phyloP scores from a whole-genome alignment of 768 basidiomycete species.

The Amanita subjunquillea region DNA sequence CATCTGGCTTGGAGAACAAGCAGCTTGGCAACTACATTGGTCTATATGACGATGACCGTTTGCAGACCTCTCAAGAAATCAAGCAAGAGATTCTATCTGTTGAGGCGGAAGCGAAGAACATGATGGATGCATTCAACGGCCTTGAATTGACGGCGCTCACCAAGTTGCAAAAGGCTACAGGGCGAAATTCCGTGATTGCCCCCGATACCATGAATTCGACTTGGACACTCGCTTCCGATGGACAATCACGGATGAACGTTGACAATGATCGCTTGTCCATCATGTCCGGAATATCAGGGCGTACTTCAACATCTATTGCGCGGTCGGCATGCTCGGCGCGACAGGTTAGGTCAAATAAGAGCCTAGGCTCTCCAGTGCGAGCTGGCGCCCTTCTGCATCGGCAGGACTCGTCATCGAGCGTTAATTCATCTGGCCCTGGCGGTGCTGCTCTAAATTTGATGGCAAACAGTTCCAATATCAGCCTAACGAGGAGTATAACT shows the following conservation, averaged over 20 bases:
- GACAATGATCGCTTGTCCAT: conserved; percentile 45
- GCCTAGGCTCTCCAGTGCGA: conserved; percentile 16
- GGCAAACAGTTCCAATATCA: conserved; percentile 31
- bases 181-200: conserved; percentile 5
- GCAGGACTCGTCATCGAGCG: conserved; percentile 53
- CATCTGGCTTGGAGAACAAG: conserved; percentile 26
- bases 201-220: conserved; percentile 17
- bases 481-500: conserved; percentile 38
- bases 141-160: conserved; percentile 64
- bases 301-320: conserved; percentile 36
- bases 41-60: conserved; percentile 43
- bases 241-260: conserved; percentile 24
- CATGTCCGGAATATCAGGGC: conserved; percentile 40
- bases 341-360: conserved; percentile 23
- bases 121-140: conserved; percentile 75
- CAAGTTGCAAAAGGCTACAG: conserved; percentile 21
- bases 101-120: conserved; percentile 58
- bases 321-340: conserved; percentile 33
- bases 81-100: conserved; percentile 56
- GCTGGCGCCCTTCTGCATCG: conserved; percentile 28
- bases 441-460: conserved; percentile 21
- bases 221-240: conserved; percentile 26
- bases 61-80: conserved; percentile 53
- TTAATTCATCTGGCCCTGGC: conserved; percentile 32
- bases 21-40: conserved; percentile 27